Base-by-base conservation (phyloP, 768 basidiomycete species). In the Lentinus brumalis region DNA sequence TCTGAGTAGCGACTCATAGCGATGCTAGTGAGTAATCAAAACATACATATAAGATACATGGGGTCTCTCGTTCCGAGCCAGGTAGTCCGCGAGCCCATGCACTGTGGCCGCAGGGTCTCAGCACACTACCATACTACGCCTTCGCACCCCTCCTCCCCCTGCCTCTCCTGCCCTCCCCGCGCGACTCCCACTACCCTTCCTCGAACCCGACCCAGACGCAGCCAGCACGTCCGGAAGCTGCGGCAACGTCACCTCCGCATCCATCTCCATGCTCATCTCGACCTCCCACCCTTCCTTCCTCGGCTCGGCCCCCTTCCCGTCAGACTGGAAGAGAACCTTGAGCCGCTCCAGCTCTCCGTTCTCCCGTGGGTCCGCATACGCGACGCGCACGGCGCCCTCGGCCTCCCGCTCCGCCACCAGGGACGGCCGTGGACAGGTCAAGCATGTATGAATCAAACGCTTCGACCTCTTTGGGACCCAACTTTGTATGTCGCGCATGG, bases 341-440 rank as follows among this genome's bases (percentile, higher is more conserved):
- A 26, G 21, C 69, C 81, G 76, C 61, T 78, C 75, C 71, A 81
- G 82, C 71, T 87, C 87, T 50, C 81, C 83, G 42, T 75, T 71
- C 74, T 89, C 85, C 21, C 73, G 81, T 2, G 87, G 87, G 71
- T 91, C 88, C 68, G 88, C 87, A 63, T 90, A 91, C 59, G 77
- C 78, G 9, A 91, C 86, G 5, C 81, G 77, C 70, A 84, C 14
- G 35, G 12, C 74, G 64, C 80, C 79, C 63, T 80, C 78, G n/a
- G 81, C 79, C 15, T 67, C 69, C 21, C 66, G 67, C 14, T 59
- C 63, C 31, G 53, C 16, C 39, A 16, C 64, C 12, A 59, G 32
- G 49, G 63, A 60, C 21, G 21, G 21, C 21, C 21, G 21, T 26
- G 21, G 21, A 26, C 21, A 26, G 21, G 21, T 26, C 21, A 26